phyloP scores from a whole-genome alignment of 2,329 filamentous ascomycete species.

The Claviceps spartinae region DNA sequence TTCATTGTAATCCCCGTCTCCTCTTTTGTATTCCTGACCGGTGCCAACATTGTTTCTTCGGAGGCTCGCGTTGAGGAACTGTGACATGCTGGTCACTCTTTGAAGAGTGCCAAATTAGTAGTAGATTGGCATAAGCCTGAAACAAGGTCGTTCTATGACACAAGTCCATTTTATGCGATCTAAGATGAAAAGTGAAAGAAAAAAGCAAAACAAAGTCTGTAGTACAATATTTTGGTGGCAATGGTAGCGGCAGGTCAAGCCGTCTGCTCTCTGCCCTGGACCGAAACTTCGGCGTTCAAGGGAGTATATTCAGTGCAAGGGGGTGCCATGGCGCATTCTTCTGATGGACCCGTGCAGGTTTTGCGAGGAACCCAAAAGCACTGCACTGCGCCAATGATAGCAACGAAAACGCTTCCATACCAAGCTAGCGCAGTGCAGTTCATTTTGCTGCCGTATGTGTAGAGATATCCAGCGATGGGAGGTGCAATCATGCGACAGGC shows the following conservation, averaged over 20 bases:
- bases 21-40: constrained; percentile 3
- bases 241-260: background rate
- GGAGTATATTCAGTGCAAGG: constrained; percentile 6
- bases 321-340: constrained; percentile 15
- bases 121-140: background rate
- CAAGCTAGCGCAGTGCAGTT: constrained; percentile 49
- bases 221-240: background rate
- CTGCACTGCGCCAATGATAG: constrained; percentile 43
- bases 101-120: constrained; percentile 8
- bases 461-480: constrained; percentile 49
- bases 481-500: constrained; percentile 56
- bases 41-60: background rate
- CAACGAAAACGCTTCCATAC: constrained; percentile 47
- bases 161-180: background rate
- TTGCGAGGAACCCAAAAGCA: constrained; percentile 39
- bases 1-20: background rate
- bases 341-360: constrained; percentile 13
- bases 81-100: constrained; percentile 8
- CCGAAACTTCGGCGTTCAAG: constrained; percentile 19
- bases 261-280: constrained; percentile 10
- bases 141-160: constrained; percentile 1
- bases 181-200: background rate
- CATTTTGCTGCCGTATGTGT: constrained; percentile 43
- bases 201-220: background rate
- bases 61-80: constrained; percentile 8